Percentiles rank a stretch among this genome's conserved stretches.
phyloP scores from a whole-genome alignment of 2,329 filamentous ascomycete genomes.

The Penicillium crustosum region DNA sequence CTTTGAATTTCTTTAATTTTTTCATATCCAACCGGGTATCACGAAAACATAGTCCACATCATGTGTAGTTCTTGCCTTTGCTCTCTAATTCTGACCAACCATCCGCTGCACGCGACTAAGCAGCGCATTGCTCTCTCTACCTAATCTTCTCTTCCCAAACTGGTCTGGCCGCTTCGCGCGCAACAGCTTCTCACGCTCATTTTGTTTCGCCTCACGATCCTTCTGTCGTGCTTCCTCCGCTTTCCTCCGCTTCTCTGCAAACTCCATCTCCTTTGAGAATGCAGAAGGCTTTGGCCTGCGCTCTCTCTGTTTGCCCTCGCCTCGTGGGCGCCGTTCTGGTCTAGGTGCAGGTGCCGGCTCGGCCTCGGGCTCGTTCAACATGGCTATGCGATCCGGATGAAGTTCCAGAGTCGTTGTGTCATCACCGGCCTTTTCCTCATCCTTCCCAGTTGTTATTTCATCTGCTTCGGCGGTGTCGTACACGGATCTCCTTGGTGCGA shows the following conservation, averaged over 20 bases:
- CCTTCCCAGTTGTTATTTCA: slow-evolving; percentile 20
- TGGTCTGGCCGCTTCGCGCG: slow-evolving; percentile 61
- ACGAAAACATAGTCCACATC: slow-evolving; percentile 18
- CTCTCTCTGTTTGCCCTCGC: slow-evolving; percentile 30
- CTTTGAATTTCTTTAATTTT: slow-evolving; percentile 6
- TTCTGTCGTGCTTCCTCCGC: slow-evolving; percentile 64
- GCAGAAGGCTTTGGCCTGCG: slow-evolving; percentile 45
- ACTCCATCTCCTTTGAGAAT: slow-evolving; percentile 68
- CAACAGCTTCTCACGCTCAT: slow-evolving; percentile 66
- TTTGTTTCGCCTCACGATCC: slow-evolving; percentile 68
- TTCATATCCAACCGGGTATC: slow-evolving; percentile 25
- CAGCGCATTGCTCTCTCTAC: slow-evolving; percentile 74
- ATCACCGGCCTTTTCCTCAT: slow-evolving; percentile 20
- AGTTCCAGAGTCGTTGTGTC: slow-evolving; percentile 50
- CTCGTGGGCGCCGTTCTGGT: slow-evolving; percentile 24
- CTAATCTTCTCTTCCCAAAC: slow-evolving; percentile 75
- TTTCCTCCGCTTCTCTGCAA: slow-evolving; percentile 60
- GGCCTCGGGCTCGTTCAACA: slow-evolving; percentile 51
- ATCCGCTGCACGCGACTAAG: slow-evolving; percentile 76
- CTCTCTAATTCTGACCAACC: slow-evolving; percentile 49
- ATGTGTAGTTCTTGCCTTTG: slow-evolving; percentile 1
- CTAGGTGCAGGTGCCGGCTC: slow-evolving; percentile 21
- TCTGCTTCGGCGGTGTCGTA: slow-evolving; percentile 34
- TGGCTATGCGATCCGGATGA: slow-evolving; percentile 61
- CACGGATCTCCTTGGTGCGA: slow-evolving; percentile 34